phyloP scores from a whole-genome alignment of 2,329 filamentous ascomycete genomes.

The Aschersonia sp. region DNA sequence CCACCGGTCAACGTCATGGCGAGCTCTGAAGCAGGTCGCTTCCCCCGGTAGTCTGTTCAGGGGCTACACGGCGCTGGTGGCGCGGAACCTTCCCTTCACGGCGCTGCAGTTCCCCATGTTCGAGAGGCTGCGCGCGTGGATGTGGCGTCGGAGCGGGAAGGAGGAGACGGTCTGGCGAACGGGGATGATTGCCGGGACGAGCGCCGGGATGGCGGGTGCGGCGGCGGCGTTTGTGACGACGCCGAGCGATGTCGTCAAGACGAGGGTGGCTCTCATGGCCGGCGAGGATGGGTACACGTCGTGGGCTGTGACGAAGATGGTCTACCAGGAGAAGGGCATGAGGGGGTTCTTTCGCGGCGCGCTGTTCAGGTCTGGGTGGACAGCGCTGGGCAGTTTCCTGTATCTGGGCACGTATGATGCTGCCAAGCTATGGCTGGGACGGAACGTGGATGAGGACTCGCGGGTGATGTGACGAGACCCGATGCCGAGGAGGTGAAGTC shows the following conservation, averaged over 20 bases:
- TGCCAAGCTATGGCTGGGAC: constrained; percentile 49
- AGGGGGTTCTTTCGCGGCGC: constrained; percentile 68
- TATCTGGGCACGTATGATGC: constrained; percentile 82
- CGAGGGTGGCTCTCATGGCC: constrained; percentile 68
- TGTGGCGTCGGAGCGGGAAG: constrained; percentile 25
- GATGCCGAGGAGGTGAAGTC: too few species aligned
- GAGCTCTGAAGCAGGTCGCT: constrained; percentile 32
- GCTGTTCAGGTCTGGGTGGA: constrained; percentile 62
- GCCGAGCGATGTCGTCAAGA: constrained; percentile 82
- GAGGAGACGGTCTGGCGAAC: constrained; percentile 41
- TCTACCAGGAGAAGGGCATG: constrained; percentile 53
- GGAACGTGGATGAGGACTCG: constrained; percentile 27
- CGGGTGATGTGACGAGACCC: constrained; percentile 6
- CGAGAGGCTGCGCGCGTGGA: constrained; percentile 47
- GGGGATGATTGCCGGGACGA: constrained; percentile 55
- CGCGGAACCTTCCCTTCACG: constrained; percentile 75
- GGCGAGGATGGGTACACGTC: constrained; percentile 19
- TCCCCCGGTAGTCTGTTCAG: constrained; percentile 44
- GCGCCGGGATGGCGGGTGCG: constrained; percentile 60
- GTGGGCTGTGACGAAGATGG: constrained; percentile 46
- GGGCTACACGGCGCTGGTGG: constrained; percentile 70
- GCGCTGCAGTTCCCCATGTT: constrained; percentile 82
- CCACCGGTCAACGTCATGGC: constrained; percentile 21
- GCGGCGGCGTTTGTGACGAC: constrained; percentile 73
- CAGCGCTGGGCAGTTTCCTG: constrained; percentile 65